A percentile compares a stretch with the other conserved stretches of the same genome.
Evolutionary conservation across 495 filamentous ascomycete genomes (phyloP).

Genomic region (Aspergillus egyptiacus): DNA sequence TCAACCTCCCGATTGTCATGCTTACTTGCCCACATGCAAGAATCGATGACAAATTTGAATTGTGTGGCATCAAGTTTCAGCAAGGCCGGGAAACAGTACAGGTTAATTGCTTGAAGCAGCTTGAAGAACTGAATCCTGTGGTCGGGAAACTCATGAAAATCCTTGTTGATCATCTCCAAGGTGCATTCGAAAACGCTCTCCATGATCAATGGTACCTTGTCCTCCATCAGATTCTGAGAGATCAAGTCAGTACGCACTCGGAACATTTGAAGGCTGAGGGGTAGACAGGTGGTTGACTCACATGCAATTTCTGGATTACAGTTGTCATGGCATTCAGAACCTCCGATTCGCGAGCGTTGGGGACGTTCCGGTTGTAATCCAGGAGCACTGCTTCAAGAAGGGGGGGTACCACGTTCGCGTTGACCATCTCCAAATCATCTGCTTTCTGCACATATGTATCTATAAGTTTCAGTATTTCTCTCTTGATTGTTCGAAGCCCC

Average conservation of each 20-base stretch:
- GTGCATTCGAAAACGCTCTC: slow-evolving; percentile 99
- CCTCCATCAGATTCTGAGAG: slow-evolving; percentile 79
- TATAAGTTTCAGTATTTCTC: slow-evolving; percentile 97
- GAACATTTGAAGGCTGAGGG: slow-evolving; percentile 5
- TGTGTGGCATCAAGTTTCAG: slow-evolving; percentile 89
- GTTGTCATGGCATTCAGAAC: slow-evolving; percentile 97
- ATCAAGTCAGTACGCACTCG: slow-evolving; percentile 25
- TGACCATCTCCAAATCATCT: slow-evolving; percentile 89
- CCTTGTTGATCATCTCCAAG: slow-evolving; percentile 99
- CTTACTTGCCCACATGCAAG: slow-evolving; percentile 99
- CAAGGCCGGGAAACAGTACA: slow-evolving; percentile 91
- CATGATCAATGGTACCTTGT: slow-evolving; percentile 95
- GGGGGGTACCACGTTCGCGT: slow-evolving; percentile 87
- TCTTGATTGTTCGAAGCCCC: slow-evolving; percentile 95
- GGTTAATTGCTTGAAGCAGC: slow-evolving; percentile 87
- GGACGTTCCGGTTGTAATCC: slow-evolving; percentile 95
- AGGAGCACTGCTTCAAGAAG: slow-evolving; percentile 92
- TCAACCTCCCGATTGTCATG: slow-evolving; percentile 99
- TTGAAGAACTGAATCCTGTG: slow-evolving; percentile 99
- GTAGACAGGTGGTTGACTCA: slow-evolving; percentile 44
- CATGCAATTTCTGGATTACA: slow-evolving; percentile 90
- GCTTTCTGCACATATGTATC: slow-evolving; percentile 97
- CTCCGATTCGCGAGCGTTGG: slow-evolving; percentile 92
- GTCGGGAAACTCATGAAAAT: slow-evolving; percentile 98
- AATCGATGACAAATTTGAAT: slow-evolving; percentile 99